Percentiles rank a stretch among this genome's conserved stretches.
These are phyloP conservation scores for Phyllosticta citribraziliensis DNA, from an alignment of 2,329 filamentous ascomycete genomes.

Conservation along the genomic window DNA sequence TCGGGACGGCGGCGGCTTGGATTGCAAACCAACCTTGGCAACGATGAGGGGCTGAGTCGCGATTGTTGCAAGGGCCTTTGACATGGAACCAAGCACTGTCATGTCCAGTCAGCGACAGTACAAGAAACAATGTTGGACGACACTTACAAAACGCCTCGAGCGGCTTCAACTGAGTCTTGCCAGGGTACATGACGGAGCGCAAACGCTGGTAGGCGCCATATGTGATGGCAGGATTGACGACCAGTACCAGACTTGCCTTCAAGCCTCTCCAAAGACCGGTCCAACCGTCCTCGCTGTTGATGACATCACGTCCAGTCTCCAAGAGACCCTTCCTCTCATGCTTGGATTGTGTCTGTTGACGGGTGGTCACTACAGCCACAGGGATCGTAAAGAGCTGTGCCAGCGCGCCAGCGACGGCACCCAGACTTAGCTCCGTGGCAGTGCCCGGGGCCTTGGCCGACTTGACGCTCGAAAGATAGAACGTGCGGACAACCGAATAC, in stretches of 20 bases:
- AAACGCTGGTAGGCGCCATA: constrained; percentile 94
- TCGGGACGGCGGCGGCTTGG: constrained; percentile 73
- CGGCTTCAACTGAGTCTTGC: constrained; percentile 63
- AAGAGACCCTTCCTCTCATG: constrained; percentile 75
- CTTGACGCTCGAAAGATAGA: constrained; percentile 58
- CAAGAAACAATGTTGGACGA: neutral
- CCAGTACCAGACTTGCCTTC: constrained; percentile 90
- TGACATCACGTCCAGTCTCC: constrained; percentile 79
- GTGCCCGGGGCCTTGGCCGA: constrained; percentile 61
- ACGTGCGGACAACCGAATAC: constrained; percentile 78
- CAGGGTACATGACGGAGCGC: constrained; percentile 66
- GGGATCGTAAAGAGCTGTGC: constrained; percentile 96
- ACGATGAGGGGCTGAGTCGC: constrained; percentile 92
- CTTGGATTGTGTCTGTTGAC: constrained; percentile 88
- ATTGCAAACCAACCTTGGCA: constrained; percentile 93
- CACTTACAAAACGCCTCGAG: constrained; percentile 85
- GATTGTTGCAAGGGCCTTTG: constrained; percentile 85
- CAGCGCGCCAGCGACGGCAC: constrained; percentile 78
- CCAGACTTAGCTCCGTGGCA: constrained; percentile 70
- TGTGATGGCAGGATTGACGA: constrained; percentile 93
- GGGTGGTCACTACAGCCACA: constrained; percentile 86
- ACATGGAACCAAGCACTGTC: constrained; percentile 79
- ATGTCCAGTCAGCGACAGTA: neutral
- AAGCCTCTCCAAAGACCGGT: constrained; percentile 87
- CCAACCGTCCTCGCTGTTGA: constrained; percentile 82